Conservation (phyloP, 2,329 filamentous ascomycete species). For the Talaromyces atroroseus region DNA sequence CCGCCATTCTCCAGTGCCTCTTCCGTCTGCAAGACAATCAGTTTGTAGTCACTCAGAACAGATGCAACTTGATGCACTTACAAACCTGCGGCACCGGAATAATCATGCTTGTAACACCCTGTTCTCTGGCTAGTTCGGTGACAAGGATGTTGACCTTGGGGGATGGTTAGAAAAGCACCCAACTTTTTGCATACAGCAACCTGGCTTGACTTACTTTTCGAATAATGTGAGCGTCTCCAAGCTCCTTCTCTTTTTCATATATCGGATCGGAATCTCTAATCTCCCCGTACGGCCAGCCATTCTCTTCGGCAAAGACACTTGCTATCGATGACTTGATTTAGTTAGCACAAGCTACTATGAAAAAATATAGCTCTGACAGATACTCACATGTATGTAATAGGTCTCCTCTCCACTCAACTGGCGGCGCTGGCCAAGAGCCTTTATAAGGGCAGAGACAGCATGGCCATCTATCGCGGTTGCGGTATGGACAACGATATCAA, state of each 20-base stretch:
- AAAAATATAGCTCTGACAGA: no score
- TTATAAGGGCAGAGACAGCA: neutral
- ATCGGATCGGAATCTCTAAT: conserved; percentile 4
- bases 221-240: neutral
- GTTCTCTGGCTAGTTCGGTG: neutral
- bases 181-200: no score
- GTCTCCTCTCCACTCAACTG: neutral
- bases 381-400: conserved; percentile 1
- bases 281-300: neutral
- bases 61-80: neutral
- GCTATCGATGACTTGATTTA: neutral
- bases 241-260: neutral
- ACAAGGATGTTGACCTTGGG: neutral
- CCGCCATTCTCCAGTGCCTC: conserved; percentile 2
- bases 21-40: neutral
- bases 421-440: conserved; percentile 3
- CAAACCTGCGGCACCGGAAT: neutral
- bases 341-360: no score
- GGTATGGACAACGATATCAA: conserved; percentile 1
- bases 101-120: neutral
- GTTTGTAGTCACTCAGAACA: neutral
- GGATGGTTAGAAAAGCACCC: neutral
- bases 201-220: neutral
- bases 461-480: neutral
- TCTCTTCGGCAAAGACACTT: neutral